Conservation (phyloP, 2,329 filamentous ascomycete species). For the Aureobasidium zeae region DNA sequence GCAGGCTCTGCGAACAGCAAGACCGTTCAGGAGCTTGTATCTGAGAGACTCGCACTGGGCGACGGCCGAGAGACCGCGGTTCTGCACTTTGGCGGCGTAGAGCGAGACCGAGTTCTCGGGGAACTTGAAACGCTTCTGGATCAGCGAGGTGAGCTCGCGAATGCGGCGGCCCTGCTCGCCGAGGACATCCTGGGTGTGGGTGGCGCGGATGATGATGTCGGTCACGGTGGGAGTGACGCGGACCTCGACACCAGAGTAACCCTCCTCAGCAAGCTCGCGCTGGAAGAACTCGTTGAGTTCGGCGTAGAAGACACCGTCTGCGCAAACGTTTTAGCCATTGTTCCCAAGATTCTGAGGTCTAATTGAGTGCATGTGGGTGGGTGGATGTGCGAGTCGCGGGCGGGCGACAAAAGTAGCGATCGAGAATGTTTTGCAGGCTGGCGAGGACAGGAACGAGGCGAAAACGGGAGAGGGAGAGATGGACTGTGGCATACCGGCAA, state of each 20-base stretch:
- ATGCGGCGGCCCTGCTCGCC: conserved; percentile 99
- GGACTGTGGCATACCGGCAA: conserved; percentile 38
- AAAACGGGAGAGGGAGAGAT: conserved; percentile 2
- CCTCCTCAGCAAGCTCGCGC: conserved; percentile 99
- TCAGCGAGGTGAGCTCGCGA: conserved; percentile 98
- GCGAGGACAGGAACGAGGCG: neutral
- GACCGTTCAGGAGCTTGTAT: conserved; percentile 99
- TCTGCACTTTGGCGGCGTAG: conserved; percentile 99
- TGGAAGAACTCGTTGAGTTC: conserved; percentile 99
- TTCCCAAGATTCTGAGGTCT: no score
- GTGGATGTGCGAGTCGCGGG: neutral
- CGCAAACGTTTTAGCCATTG: conserved; percentile 17
- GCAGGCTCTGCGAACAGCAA: conserved; percentile 96
- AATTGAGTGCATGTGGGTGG: no score
- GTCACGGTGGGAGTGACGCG: conserved; percentile 99
- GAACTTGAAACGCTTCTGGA: conserved; percentile 99
- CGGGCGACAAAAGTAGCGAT: neutral
- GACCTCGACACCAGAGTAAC: conserved; percentile 99
- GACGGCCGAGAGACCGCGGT: conserved; percentile 98
- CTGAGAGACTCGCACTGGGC: conserved; percentile 99
- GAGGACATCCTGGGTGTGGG: conserved; percentile 99
- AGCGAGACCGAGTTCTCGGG: conserved; percentile 99
- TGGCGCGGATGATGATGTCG: conserved; percentile 99
- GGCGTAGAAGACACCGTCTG: conserved; percentile 99
- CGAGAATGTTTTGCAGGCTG: neutral